Evolutionary conservation across 129 eudicot genomes (phyloP).

Genomic region (Artemisia tridentata): DNA sequence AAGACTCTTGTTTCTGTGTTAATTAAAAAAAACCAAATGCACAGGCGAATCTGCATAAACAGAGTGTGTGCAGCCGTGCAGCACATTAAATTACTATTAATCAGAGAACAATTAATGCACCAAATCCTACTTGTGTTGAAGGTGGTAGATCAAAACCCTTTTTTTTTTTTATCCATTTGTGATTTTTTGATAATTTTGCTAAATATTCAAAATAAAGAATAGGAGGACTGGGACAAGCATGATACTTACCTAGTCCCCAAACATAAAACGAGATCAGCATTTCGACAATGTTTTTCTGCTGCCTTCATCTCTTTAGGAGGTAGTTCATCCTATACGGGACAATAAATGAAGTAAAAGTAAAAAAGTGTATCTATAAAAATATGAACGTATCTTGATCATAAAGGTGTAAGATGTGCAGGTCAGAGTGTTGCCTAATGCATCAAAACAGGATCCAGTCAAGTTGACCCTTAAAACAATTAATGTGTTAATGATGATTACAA

Average conservation of each 20-base stretch:
- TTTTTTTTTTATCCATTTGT: too few species aligned
- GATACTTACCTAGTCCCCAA: conserved; percentile 59
- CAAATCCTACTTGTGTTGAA: too few species aligned
- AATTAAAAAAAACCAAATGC: background rate
- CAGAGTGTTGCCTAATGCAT: background rate
- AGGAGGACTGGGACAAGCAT: background rate
- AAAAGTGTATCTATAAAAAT: background rate
- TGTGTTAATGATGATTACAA: background rate
- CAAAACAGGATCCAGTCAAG: background rate
- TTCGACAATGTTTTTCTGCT: conserved; percentile 64
- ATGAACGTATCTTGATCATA: background rate
- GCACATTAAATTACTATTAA: too few species aligned
- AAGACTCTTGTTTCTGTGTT: background rate
- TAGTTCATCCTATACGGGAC: conserved; percentile 49
- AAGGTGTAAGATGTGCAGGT: background rate
- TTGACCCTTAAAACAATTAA: background rate
- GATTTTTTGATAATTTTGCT: background rate
- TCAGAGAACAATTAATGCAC: too few species aligned
- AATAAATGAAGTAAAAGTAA: conserved; percentile 11
- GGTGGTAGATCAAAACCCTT: background rate
- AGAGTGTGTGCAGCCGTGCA: background rate
- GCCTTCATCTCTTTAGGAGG: conserved; percentile 56
- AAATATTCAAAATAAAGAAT: background rate
- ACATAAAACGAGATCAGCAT: conserved; percentile 58
- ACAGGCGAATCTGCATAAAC: background rate